Percentiles rank a stretch among this genome's conserved stretches.
phyloP scores from a whole-genome alignment of 1,139 yeast species.

The Debaryomyces robertsiae region DNA sequence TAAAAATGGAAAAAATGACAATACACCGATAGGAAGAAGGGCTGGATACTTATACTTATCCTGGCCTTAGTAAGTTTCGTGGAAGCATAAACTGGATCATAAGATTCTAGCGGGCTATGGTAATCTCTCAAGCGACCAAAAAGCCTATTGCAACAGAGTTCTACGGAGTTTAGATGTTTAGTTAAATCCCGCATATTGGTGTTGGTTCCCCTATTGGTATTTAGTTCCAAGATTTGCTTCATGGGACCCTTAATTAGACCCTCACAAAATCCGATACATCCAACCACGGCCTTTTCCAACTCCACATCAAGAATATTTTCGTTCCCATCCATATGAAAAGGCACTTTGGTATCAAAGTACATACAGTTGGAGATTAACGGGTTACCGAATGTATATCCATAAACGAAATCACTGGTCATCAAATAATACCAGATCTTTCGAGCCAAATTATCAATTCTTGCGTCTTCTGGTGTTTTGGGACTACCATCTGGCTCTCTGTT shows the following conservation, averaged over 20 bases:
- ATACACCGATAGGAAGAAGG: conserved; percentile 33
- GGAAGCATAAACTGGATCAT: conserved; percentile 15
- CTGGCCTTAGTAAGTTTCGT: conserved; percentile 15
- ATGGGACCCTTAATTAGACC: conserved; percentile 15
- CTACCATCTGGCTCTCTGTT: conserved; percentile 42
- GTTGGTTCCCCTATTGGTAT: conserved; percentile 17
- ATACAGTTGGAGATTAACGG: conserved; percentile 16
- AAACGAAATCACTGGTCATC: conserved; percentile 23
- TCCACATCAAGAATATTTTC: conserved; percentile 13
- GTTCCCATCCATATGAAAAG: conserved; percentile 2
- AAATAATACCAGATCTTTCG: conserved; percentile 56
- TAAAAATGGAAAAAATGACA: conserved; percentile 37
- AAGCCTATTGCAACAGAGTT: conserved; percentile 14
- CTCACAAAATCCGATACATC: conserved; percentile 16
- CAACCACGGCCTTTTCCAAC: conserved; percentile 19
- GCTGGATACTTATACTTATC: conserved; percentile 21
- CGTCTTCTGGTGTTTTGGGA: conserved; percentile 18
- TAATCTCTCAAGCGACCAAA: conserved; percentile 15
- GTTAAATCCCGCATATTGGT: conserved; percentile 21
- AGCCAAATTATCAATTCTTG: conserved; percentile 36
- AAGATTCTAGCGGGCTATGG: conserved; percentile 13
- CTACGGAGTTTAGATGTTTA: conserved; percentile 19
- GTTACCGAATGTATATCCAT: conserved; percentile 6
- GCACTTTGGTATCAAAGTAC: conserved; percentile 17
- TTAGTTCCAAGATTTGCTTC: conserved; percentile 9